These are phyloP conservation scores for Boletellus emodensis DNA, from an alignment of 768 basidiomycete genomes.

Conservation along the genomic window DNA sequence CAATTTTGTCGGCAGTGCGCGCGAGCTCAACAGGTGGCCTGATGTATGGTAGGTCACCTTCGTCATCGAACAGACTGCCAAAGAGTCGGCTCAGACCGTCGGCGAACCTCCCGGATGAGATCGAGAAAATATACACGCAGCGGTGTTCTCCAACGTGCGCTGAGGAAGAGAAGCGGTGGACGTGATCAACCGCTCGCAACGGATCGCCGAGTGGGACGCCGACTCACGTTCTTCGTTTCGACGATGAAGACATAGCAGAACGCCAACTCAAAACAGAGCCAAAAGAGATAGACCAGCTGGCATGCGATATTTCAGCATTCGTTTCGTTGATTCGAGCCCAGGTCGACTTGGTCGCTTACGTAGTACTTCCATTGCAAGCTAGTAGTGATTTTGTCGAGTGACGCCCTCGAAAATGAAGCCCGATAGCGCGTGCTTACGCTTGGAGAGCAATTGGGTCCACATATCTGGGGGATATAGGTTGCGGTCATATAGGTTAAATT, in stretches of 20 bases:
- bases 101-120: no score
- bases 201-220: background rate
- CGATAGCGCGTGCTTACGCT: conserved; percentile 7
- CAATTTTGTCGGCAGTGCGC: background rate
- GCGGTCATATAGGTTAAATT: conserved; percentile 19
- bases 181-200: background rate
- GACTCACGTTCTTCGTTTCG: conserved; percentile 36
- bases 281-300: conserved; percentile 34
- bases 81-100: background rate
- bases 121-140: conserved; percentile 10
- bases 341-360: conserved; percentile 20
- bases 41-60: background rate
- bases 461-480: conserved; percentile 19
- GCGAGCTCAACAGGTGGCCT: background rate
- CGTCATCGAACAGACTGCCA: conserved; percentile 14
- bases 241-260: conserved; percentile 37
- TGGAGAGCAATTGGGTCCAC: conserved; percentile 36
- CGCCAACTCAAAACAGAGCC: conserved; percentile 38
- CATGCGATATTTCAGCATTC: background rate
- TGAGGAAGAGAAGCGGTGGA: background rate
- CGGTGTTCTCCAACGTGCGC: conserved; percentile 19
- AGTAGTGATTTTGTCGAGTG: background rate
- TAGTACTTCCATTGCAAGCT: conserved; percentile 47
- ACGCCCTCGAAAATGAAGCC: background rate
- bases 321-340: background rate